These are phyloP conservation scores for Erysimum cheiranthoides DNA, from an alignment of 345 rosid species.

Conservation along the genomic window DNA sequence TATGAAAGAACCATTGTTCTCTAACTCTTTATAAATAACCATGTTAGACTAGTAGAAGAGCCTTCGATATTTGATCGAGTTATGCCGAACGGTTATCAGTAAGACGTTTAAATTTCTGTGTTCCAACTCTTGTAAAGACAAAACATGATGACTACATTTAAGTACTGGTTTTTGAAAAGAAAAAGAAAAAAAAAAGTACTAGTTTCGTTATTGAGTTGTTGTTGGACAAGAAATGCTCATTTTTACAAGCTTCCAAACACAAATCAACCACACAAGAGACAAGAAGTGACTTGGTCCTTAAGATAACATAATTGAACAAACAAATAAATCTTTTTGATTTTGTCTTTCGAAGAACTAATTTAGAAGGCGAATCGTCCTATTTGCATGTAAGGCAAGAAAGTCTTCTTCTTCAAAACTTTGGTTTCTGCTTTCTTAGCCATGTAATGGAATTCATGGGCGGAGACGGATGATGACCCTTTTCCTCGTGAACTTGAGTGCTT, in stretches of 20 bases:
- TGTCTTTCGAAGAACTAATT: not conserved
- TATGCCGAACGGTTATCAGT: too few relatives aligned
- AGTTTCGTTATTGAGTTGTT: too few relatives aligned
- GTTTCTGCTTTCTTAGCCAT: slow-evolving; percentile 79
- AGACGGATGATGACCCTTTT: slow-evolving; percentile 48
- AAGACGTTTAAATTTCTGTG: too few relatives aligned
- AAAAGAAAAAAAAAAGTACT: too few relatives aligned
- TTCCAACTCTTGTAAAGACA: too few relatives aligned
- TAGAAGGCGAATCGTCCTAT: slow-evolving; percentile 80
- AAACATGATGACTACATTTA: too few relatives aligned
- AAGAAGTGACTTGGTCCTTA: slow-evolving; percentile 8
- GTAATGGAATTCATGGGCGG: slow-evolving; percentile 93
- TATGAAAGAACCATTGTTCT: too few relatives aligned
- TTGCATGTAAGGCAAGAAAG: slow-evolving; percentile 89
- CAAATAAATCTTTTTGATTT: slow-evolving; percentile 19
- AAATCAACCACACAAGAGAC: slow-evolving; percentile 7
- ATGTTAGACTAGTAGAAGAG: too few relatives aligned
- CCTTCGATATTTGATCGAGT: too few relatives aligned
- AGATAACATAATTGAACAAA: slow-evolving; percentile 25
- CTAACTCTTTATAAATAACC: too few relatives aligned
- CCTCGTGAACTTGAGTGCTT: slow-evolving; percentile 58
- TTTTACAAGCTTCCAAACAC: slow-evolving; percentile 12
- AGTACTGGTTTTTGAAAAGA: too few relatives aligned
- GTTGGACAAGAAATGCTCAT: not conserved
- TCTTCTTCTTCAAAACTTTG: slow-evolving; percentile 73